These are phyloP conservation scores for Coemansia reversa DNA, from an alignment of 192 early-diverging fungal genomes.

Conservation along the genomic window DNA sequence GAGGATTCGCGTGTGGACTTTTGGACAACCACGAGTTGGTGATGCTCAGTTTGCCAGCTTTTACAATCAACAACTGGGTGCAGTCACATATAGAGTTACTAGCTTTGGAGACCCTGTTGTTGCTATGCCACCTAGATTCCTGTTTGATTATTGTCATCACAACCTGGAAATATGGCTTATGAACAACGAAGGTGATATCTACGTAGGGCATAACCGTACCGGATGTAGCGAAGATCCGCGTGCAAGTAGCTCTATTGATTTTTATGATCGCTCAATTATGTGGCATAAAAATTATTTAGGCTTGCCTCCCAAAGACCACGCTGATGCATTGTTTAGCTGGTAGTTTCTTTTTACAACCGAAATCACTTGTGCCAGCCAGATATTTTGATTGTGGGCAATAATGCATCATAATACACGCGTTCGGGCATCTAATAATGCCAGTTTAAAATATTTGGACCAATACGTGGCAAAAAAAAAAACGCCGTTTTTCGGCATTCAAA, in stretches of 20 bases:
- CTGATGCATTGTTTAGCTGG: conserved; percentile 45
- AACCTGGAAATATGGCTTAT: conserved; percentile 42
- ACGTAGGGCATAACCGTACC: conserved; percentile 30
- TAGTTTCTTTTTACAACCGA: conserved; percentile 4
- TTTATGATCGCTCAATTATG: conserved; percentile 35
- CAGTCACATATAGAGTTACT: conserved; percentile 38
- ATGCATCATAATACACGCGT: too few relatives aligned
- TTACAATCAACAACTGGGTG: conserved; percentile 35
- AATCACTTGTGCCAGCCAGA: too few relatives aligned
- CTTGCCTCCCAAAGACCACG: conserved; percentile 45
- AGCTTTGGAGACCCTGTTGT: conserved; percentile 44
- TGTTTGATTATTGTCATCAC: conserved; percentile 50
- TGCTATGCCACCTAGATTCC: conserved; percentile 37
- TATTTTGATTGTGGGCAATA: too few relatives aligned
- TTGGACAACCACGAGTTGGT: conserved; percentile 45
- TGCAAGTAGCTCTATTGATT: conserved; percentile 38
- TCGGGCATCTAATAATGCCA: too few relatives aligned
- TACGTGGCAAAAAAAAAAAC: too few relatives aligned
- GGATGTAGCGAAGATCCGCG: conserved; percentile 41
- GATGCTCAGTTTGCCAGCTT: conserved; percentile 32
- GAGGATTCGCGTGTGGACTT: conserved; percentile 42
- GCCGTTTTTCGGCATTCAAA: too few relatives aligned
- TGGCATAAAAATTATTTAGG: conserved; percentile 54
- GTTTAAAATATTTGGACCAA: too few relatives aligned
- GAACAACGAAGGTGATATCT: conserved; percentile 33